Base-by-base conservation (phyloP, 108 stramenopile genomes). In the Nitzschia palea region DNA sequence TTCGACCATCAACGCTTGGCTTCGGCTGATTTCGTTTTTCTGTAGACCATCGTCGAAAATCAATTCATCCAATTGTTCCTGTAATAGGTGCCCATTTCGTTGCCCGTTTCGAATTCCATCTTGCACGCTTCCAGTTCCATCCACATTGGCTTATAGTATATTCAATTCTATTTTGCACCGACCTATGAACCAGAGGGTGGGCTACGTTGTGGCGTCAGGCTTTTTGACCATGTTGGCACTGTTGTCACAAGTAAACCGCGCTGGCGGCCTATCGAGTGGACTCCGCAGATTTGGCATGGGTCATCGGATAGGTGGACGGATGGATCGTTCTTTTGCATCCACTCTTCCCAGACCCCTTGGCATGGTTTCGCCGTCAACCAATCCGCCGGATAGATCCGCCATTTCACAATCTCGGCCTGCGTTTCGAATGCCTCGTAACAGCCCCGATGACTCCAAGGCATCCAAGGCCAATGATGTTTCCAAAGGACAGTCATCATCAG, bases 381-480 rank as follows among this genome's bases (percentile, higher is more conserved):
- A 26, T 12, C 17, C 54, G 15, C 37, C 65, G 23, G 67, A 68
- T 47, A 47, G 45, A 45, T 74, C 68, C 18, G 77, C 81, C 26
- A 66, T 67, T 28, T 62, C 76, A 4, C 65, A 70, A 58, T 74
- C 76, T 44, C 71, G 81, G 17, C 72, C 67, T 28, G 73, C 81
- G 6, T 77, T 82, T 62, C 72, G 69, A 23, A 82, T 77, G 76
- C 81, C 81, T 20, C 42, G 36, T 18, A 57, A 71, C 27, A 51
- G 64, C 29, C 59, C 71, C n/a, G 81, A 82, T 60, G 80, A 82
- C 29, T 72, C 80, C 47, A 72, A 53, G 37, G 42, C 58, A 1
- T 34, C 44, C 22, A 27, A 27, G 30, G 53, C 28, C 23, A 23
- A 54, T 68, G 62, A 12, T 37, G 23, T 31, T 52, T 66, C 22